Evolutionary conservation across 1,139 yeast species (phyloP).

Genomic region (Groenewaldozyma auringiensis): DNA sequence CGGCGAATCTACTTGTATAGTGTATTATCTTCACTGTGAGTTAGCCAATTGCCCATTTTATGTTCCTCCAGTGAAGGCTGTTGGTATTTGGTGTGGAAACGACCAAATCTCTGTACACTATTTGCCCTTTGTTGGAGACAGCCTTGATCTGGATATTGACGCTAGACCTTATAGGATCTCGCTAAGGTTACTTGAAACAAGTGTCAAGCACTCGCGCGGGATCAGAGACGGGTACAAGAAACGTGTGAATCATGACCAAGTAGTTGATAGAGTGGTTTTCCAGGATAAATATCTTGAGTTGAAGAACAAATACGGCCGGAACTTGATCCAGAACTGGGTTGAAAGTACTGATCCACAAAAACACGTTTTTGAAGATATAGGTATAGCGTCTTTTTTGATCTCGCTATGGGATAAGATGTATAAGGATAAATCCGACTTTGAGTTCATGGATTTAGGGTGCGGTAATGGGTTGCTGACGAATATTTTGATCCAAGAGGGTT

Average conservation of each 20-base stretch:
- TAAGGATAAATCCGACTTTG: constrained; percentile 41
- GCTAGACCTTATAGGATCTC: constrained; percentile 78
- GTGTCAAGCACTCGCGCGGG: constrained; percentile 76
- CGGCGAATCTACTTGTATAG: constrained; percentile 34
- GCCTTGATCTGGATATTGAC: constrained; percentile 23
- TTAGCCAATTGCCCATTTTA: constrained; percentile 67
- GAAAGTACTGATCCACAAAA: constrained; percentile 93
- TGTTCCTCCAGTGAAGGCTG: constrained; percentile 73
- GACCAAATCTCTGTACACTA: constrained; percentile 70
- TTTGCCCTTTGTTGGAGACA: constrained; percentile 45
- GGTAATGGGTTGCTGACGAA: constrained; percentile 88
- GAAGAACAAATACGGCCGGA: constrained; percentile 74
- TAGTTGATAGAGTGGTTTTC: constrained; percentile 73
- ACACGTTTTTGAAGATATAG: constrained; percentile 94
- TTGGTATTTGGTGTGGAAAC: constrained; percentile 58
- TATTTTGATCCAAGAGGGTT: constrained; percentile 72
- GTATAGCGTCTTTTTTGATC: constrained; percentile 91
- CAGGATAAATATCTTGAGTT: constrained; percentile 75
- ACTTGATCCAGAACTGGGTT: constrained; percentile 75
- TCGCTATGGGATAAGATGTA: constrained; percentile 72
- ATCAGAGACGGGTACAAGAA: constrained; percentile 78
- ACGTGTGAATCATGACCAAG: constrained; percentile 79
- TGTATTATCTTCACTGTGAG: constrained; percentile 68
- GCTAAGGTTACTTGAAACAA: constrained; percentile 66
- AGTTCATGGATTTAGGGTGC: constrained; percentile 87